Conservation (phyloP, 1,139 yeast genomes). For the Candida sanyaensis region DNA sequence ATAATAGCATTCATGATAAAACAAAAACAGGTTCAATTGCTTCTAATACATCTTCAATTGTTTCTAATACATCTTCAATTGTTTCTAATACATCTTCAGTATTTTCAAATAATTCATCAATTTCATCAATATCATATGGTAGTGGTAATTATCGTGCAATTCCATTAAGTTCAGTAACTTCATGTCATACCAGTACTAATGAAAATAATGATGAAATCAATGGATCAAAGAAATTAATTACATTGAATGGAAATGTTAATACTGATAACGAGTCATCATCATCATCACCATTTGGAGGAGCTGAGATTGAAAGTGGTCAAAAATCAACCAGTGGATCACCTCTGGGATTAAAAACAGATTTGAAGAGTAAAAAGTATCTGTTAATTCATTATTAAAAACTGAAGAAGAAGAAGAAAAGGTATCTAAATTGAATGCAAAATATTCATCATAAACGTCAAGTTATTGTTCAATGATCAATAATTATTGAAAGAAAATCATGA, state of each 20-base stretch:
- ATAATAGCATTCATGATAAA: not conserved
- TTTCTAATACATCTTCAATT: slow-evolving; percentile 31
- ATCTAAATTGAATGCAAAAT: slow-evolving; percentile 2
- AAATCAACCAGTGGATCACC: slow-evolving; percentile 18
- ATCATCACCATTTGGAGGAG: not conserved
- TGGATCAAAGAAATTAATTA: slow-evolving; percentile 16
- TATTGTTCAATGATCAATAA: slow-evolving; percentile 19
- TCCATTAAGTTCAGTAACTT: slow-evolving; percentile 9
- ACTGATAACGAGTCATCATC: too few species aligned
- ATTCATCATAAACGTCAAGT: slow-evolving; percentile 18
- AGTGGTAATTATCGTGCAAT: not conserved
- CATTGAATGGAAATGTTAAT: not conserved
- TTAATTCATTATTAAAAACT: slow-evolving; percentile 26
- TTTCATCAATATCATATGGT: slow-evolving; percentile 23
- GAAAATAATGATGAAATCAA: slow-evolving; percentile 17
- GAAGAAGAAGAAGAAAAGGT: slow-evolving; percentile 14
- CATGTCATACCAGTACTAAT: too few species aligned
- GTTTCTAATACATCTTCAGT: too few species aligned
- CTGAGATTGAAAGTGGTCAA: slow-evolving; percentile 1
- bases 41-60: slow-evolving; percentile 19
- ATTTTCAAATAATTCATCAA: slow-evolving; percentile 35
- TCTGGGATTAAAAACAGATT: slow-evolving; percentile 1
- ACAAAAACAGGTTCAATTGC: too few species aligned
- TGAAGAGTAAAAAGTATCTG: slow-evolving; percentile 28
- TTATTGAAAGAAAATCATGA: slow-evolving; percentile 15